Evolutionary conservation across 1,284 basidiomycete species (phyloP).

Genomic region (Moniliophthora roreri): DNA sequence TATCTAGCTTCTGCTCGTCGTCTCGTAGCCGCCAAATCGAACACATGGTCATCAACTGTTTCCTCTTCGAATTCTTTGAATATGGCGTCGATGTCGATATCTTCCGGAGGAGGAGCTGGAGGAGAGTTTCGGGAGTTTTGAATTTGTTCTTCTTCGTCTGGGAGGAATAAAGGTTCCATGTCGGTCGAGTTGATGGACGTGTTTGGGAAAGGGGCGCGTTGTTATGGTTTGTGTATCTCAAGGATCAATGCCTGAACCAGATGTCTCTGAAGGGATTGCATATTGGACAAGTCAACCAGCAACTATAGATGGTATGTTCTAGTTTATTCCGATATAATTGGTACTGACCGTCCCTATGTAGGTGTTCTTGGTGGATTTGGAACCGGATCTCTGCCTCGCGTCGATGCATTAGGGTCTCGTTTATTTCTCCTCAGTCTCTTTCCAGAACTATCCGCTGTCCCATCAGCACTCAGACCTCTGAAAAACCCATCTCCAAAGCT

Average conservation of each 20-base stretch:
- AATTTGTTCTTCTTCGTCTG: slow-evolving; percentile 51
- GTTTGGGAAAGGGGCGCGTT: neutral
- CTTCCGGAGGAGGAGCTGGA: slow-evolving; percentile 22
- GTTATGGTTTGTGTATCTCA: slow-evolving; percentile 9
- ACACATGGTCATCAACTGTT: slow-evolving; percentile 35
- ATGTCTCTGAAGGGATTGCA: slow-evolving; percentile 66
- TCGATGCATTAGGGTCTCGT: slow-evolving; percentile 87
- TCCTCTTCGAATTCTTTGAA: slow-evolving; percentile 54
- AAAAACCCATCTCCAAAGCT: slow-evolving; percentile 23
- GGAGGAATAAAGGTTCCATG: slow-evolving; percentile 45
- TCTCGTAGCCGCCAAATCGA: slow-evolving; percentile 50
- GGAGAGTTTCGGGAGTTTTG: slow-evolving; percentile 22
- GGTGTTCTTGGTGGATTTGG: slow-evolving; percentile 62
- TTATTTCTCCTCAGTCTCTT: slow-evolving; percentile 80
- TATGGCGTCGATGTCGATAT: slow-evolving; percentile 57
- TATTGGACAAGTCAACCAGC: slow-evolving; percentile 81
- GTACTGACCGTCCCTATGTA: neutral
- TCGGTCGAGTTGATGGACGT: neutral
- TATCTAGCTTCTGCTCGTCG: slow-evolving; percentile 49
- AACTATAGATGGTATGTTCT: slow-evolving; percentile 69
- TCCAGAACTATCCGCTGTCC: slow-evolving; percentile 75
- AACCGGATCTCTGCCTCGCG: slow-evolving; percentile 57
- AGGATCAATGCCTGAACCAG: slow-evolving; percentile 35
- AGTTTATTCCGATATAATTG: slow-evolving; percentile 39
- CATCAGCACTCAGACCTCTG: slow-evolving; percentile 61